Evolutionary conservation across 208 protist genomes (phyloP).

Genomic region (Angomonas deanei): DNA sequence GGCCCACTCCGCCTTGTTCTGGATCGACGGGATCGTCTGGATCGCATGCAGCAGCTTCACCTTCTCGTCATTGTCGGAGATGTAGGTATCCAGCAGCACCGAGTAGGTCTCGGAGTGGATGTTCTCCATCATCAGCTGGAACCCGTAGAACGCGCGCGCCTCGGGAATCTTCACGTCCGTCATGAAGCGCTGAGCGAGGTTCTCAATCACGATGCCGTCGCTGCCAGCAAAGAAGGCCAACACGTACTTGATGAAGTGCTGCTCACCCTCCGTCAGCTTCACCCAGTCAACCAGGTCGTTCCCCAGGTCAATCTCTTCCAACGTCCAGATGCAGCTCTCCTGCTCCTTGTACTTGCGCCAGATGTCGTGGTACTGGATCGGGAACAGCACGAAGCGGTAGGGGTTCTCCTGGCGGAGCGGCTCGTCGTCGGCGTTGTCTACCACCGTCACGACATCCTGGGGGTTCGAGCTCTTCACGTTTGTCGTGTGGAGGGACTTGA

Average conservation of each 20-base stretch:
- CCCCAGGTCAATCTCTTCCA: slow-evolving; percentile 98
- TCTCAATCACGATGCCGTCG: slow-evolving; percentile 99
- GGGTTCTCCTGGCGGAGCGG: slow-evolving; percentile 95
- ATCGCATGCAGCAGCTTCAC: slow-evolving; percentile 95
- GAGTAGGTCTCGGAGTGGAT: slow-evolving; percentile 97
- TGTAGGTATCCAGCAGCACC: slow-evolving; percentile 95
- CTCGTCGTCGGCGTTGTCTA: slow-evolving; percentile 60
- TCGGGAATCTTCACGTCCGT: slow-evolving; percentile 98
- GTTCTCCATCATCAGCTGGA: slow-evolving; percentile 99
- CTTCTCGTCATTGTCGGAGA: slow-evolving; percentile 93
- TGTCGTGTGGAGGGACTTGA: not conserved
- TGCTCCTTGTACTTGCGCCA: slow-evolving; percentile 99
- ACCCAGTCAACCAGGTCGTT: slow-evolving; percentile 95
- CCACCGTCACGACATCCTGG: slow-evolving; percentile 6
- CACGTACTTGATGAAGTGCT: slow-evolving; percentile 98
- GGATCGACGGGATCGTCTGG: slow-evolving; percentile 94
- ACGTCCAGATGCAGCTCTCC: slow-evolving; percentile 96
- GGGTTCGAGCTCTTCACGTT: slow-evolving; percentile 6
- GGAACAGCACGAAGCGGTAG: slow-evolving; percentile 97
- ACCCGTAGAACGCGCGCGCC: slow-evolving; percentile 98
- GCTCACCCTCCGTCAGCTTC: slow-evolving; percentile 93
- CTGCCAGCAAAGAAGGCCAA: slow-evolving; percentile 98
- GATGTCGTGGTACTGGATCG: slow-evolving; percentile 96
- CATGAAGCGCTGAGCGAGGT: slow-evolving; percentile 95
- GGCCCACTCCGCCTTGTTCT: slow-evolving; percentile 98